A percentile compares a stretch with the other conserved stretches of the same genome.
phyloP scores from a whole-genome alignment of 2,329 filamentous ascomycete genomes.

The Fusarium verrucosum region DNA sequence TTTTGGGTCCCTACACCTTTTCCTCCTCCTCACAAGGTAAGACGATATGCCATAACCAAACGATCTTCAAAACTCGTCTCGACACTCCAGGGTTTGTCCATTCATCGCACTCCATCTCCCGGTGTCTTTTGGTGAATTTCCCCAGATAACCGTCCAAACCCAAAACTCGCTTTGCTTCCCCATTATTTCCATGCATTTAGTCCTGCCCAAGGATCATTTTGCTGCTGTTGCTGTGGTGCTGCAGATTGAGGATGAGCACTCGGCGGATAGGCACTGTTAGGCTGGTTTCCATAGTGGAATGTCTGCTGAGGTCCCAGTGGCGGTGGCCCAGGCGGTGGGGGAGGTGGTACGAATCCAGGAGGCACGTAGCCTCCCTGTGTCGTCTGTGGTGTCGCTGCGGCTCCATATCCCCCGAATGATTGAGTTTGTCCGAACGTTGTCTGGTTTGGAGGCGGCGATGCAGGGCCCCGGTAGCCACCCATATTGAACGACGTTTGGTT shows the following conservation, averaged over 20 bases:
- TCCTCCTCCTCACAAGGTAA: constrained; percentile 5
- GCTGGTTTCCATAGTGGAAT: constrained; percentile 60
- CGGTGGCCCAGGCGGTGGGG: constrained; percentile 70
- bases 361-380: constrained; percentile 58
- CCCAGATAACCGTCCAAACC: background rate
- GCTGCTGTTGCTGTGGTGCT: constrained; percentile 54
- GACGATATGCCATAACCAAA: background rate
- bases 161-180: background rate
- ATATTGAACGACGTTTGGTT: constrained; percentile 64
- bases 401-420: constrained; percentile 52
- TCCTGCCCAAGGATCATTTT: constrained; percentile 62
- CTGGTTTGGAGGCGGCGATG: constrained; percentile 69
- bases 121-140: background rate
- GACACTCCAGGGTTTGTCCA: background rate
- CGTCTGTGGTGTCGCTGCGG: constrained; percentile 54
- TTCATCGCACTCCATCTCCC: background rate
- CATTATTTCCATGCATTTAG: constrained; percentile 62
- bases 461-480: constrained; percentile 52
- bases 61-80: background rate
- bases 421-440: constrained; percentile 55
- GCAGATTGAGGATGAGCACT: constrained; percentile 45
- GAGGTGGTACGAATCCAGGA: constrained; percentile 68
- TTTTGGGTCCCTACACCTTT: constrained; percentile 2
- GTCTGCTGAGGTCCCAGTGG: constrained; percentile 71
- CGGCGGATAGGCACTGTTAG: constrained; percentile 45